Base-by-base conservation (phyloP, 176 grass and related monocot species). In the Luzula sylvatica region DNA sequence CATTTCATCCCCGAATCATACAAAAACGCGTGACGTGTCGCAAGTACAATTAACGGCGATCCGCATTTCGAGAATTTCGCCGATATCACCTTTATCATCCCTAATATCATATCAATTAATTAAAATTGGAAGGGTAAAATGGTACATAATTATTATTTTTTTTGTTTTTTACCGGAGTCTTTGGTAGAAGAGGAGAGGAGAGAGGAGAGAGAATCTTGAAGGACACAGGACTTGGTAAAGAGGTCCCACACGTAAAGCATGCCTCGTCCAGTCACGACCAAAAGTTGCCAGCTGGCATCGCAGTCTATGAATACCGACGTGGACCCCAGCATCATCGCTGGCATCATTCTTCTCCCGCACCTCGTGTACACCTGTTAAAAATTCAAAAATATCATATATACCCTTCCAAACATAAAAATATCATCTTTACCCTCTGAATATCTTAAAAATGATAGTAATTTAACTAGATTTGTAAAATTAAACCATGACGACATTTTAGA, bases 61-160 rank as follows among this genome's bases (percentile, higher is more conserved):
- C 92, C 92, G 56, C 80, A 98, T 71, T 65, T 90, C 18, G 92
- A 98, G 26, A 98, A 86, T 58, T 77, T 82, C 20, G 81, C 85
- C 63, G 92, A 90, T 82, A 86, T 90, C 47, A 98, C 42, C 65
- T 81, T 89, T 55, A 98, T 66, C 65, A 71, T 61, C 79, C 78
- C 85, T 98, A n/a, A n/a, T n/a, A 75, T 56, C 56, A 62, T 19
- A 42, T 16, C 28, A 53, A 63, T 61, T 64, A 69, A 53, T 69
- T 15, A 69, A 29, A 65, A 26, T 42, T 56, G 43, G 66, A 50
- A 14, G 46, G 30, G 30, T 35, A 35, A 35, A 35, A 35, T 9
- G 30, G 30, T 41, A 56, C 49, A 70, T 48, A 35, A 35, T 35
- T 35, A 35, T 9, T n/a, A n/a, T n/a, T n/a, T n/a, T n/a, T n/a